Base-by-base conservation (phyloP, 345 rosid species). In the Populus euphratica region DNA sequence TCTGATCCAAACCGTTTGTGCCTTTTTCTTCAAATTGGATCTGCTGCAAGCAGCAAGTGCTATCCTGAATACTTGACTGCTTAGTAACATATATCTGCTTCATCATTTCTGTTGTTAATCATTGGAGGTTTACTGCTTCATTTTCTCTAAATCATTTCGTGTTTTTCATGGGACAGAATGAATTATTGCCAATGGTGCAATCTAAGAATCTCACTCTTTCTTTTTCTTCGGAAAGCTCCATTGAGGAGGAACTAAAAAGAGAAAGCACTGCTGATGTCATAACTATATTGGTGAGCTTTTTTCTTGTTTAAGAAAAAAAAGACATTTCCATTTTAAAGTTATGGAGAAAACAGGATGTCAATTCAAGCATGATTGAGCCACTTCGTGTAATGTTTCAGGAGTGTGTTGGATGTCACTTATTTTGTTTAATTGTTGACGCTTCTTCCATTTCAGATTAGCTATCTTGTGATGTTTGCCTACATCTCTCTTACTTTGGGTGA, bases 381-480 rank as follows among this genome's bases (percentile, higher is more conserved):
- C 17, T 47, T 47, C 17, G 11, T 47, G 50, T 14, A 47, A 14
- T 47, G 16, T 13, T 47, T 47, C 17, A 14, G 50, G 50, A 47
- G 11, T 47, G 21, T 56, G 63, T 9, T 9, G 63, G 4, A 56
- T 56, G 29, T 10, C 23, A n/a, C 29, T 56, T 56, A 1, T 56
- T 4, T 56, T 21, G 13, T 25, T 33, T 56, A 56, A 56, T 25
- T 56, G 4, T 56, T 56, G 63, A n/a, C 1, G 63, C 80, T 72
- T 50, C 20, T 73, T 78, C 72, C 68, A 49, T 83, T 83, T 80
- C 94, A 95, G 99, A 92, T 95, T 85, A 93, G 99, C 88, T 95
- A 95, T 86, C 91, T 95, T 78, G 99, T 95, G 83, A 95, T 95
- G 99, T 95, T 95, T 86, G 97, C 92, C 59, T 95, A 95, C 86